Conservation (phyloP, 768 basidiomycete species). For the Tubosaeta sp. region DNA sequence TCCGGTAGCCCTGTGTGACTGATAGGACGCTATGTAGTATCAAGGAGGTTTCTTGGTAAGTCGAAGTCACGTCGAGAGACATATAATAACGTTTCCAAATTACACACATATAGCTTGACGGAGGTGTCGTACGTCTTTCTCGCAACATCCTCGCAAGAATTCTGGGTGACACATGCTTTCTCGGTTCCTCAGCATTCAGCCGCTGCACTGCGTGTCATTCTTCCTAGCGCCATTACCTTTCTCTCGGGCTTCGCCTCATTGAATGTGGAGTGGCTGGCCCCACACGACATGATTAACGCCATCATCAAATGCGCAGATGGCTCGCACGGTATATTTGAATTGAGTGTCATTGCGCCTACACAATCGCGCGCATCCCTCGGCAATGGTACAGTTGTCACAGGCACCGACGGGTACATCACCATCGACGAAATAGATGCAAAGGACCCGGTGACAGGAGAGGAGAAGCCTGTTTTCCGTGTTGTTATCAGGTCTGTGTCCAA, state of each 20-base stretch:
- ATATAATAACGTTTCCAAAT: neutral
- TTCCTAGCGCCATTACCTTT: conserved; percentile 47
- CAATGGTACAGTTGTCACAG: conserved; percentile 46
- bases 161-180: neutral
- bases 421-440: conserved; percentile 32
- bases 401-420: conserved; percentile 58
- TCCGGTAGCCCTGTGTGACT: neutral
- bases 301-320: conserved; percentile 44
- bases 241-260: conserved; percentile 65
- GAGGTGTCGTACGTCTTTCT: conserved; percentile 59
- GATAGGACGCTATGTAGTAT: conserved; percentile 39
- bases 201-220: conserved; percentile 58
- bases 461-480: conserved; percentile 33
- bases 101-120: conserved; percentile 54
- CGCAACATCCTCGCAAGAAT: neutral
- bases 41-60: conserved; percentile 81
- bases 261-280: conserved; percentile 66
- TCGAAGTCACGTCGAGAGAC: neutral
- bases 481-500: conserved; percentile 33
- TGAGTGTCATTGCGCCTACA: conserved; percentile 60
- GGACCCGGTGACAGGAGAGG: conserved; percentile 22
- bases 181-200: conserved; percentile 52
- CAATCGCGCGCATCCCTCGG: conserved; percentile 31
- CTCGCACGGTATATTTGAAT: conserved; percentile 55
- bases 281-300: conserved; percentile 74